These are phyloP conservation scores for Candida sp. DNA, from an alignment of 1,139 yeast species.

Conservation along the genomic window DNA sequence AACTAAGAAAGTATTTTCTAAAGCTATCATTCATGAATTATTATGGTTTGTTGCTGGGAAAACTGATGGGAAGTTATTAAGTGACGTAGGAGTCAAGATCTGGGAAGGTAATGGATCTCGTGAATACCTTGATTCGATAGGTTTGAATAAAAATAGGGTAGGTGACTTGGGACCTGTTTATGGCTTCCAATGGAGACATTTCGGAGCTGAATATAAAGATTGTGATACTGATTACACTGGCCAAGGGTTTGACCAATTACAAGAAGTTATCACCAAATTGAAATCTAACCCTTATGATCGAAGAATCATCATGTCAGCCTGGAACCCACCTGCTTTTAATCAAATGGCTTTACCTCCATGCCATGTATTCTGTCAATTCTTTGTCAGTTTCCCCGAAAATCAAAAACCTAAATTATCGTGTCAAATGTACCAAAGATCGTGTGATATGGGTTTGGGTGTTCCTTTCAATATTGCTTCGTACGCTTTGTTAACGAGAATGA, in stretches of 20 bases:
- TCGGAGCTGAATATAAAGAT: constrained; percentile 86
- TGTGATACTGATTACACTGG: constrained; percentile 87
- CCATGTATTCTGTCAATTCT: constrained; percentile 94
- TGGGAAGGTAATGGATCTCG: constrained; percentile 99
- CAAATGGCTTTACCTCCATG: constrained; percentile 99
- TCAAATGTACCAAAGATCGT: constrained; percentile 91
- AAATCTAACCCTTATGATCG: constrained; percentile 92
- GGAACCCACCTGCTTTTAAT: constrained; percentile 96
- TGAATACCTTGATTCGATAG: constrained; percentile 81
- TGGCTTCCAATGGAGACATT: constrained; percentile 99
- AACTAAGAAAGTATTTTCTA: constrained; percentile 87
- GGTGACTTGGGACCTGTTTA: constrained; percentile 98
- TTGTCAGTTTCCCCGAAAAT: constrained; percentile 71
- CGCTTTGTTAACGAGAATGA: constrained; percentile 88
- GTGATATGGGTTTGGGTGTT: constrained; percentile 99
- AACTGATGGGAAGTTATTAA: constrained; percentile 78
- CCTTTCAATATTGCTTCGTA: constrained; percentile 98
- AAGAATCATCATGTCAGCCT: constrained; percentile 90
- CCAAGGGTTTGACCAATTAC: constrained; percentile 87
- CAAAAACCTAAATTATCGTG: constrained; percentile 69
- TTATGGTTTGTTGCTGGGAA: constrained; percentile 91
- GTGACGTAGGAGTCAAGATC: constrained; percentile 84
- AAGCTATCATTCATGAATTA: constrained; percentile 84
- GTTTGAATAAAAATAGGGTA: constrained; percentile 75
- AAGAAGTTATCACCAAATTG: constrained; percentile 72